Conservation (phyloP, 257 asterid species). For the Verbena officinalis region DNA sequence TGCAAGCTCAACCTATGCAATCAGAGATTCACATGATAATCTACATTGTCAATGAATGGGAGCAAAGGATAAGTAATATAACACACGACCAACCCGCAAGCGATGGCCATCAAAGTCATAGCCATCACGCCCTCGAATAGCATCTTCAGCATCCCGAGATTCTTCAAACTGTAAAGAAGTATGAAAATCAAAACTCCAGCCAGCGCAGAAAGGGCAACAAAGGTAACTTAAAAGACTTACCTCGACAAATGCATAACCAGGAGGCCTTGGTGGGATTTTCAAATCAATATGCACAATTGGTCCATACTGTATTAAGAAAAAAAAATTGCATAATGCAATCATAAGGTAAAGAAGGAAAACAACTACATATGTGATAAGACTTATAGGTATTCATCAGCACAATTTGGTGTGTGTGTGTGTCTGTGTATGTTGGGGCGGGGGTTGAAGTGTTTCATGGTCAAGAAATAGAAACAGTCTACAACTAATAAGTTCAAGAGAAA, state of each 20-base stretch:
- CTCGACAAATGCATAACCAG: conserved; percentile 99
- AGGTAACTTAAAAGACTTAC: conserved; percentile 40
- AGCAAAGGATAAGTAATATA: not conserved
- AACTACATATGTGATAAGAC: not conserved
- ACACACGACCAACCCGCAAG: conserved; percentile 65
- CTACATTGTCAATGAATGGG: not conserved
- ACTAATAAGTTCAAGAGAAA: not conserved
- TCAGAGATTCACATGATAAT: conserved; percentile 13
- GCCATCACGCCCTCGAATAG: conserved; percentile 99
- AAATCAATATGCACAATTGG: conserved; percentile 84
- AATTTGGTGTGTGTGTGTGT: too few species aligned
- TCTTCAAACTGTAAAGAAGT: conserved; percentile 74
- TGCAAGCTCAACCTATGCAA: conserved; percentile 87
- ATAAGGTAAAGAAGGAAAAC: conserved; percentile 1
- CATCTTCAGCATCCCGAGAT: conserved; percentile 98
- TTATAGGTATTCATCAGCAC: not conserved
- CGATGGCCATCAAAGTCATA: conserved; percentile 96
- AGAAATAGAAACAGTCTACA: not conserved
- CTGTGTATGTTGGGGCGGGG: too few species aligned
- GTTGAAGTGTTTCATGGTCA: too few species aligned
- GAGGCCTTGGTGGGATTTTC: conserved; percentile 97
- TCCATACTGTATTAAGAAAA: conserved; percentile 71
- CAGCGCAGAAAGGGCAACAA: not conserved
- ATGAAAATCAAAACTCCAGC: not conserved
- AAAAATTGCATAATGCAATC: conserved; percentile 14